These are phyloP conservation scores for Nemania sp. DNA, from an alignment of 2,329 filamentous ascomycete genomes.

Conservation along the genomic window DNA sequence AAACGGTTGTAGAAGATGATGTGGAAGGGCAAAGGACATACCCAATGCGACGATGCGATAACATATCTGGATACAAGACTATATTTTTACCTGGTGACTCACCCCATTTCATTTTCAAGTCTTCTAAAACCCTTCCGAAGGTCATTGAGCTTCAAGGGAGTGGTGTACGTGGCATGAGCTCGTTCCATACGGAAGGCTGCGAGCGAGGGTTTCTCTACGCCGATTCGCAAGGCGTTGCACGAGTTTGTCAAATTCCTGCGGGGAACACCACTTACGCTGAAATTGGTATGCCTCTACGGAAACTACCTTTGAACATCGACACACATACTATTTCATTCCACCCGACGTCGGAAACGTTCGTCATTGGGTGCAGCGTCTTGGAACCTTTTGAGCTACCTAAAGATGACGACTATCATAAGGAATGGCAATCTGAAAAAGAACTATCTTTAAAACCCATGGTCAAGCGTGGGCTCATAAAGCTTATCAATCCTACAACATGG, in stretches of 20 bases:
- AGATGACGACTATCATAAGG: constrained; percentile 84
- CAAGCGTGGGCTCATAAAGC: constrained; percentile 78
- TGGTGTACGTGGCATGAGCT: constrained; percentile 76
- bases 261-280: constrained; percentile 75
- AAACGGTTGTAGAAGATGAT: constrained; percentile 64
- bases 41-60: constrained; percentile 68
- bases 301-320: constrained; percentile 76
- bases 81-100: constrained; percentile 86
- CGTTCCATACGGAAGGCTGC: constrained; percentile 81
- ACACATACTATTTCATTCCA: constrained; percentile 82
- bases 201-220: constrained; percentile 87
- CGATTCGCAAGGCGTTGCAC: constrained; percentile 77
- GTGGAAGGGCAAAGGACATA: constrained; percentile 61
- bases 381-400: constrained; percentile 86
- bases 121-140: constrained; percentile 79
- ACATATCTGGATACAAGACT: constrained; percentile 81
- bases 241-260: constrained; percentile 77
- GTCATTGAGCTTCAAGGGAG: constrained; percentile 78
- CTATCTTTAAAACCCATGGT: constrained; percentile 72
- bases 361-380: constrained; percentile 75
- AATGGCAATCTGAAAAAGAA: constrained; percentile 82
- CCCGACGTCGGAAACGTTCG: constrained; percentile 77
- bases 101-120: constrained; percentile 85
- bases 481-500: constrained; percentile 83
- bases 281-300: constrained; percentile 79